phyloP scores from a whole-genome alignment of 305 asterid genomes.

The Fraxinus platypoda region DNA sequence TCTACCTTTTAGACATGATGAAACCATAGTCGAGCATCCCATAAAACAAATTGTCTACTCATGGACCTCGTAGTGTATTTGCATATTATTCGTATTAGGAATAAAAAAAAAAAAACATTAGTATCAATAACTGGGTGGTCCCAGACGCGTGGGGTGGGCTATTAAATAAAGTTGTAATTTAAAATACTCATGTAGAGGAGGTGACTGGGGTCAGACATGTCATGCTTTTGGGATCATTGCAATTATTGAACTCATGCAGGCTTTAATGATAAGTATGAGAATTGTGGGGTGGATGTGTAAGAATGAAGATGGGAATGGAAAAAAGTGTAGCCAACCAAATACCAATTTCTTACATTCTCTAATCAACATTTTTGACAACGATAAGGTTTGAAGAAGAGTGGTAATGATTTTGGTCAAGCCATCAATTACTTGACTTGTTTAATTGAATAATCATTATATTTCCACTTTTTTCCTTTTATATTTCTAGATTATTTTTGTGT shows the following conservation, averaged over 20 bases:
- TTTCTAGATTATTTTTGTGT: neutral
- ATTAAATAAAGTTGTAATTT: slow-evolving; percentile 22
- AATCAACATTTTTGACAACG: slow-evolving; percentile 18
- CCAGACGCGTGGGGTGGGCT: slow-evolving; percentile 40
- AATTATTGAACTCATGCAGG: slow-evolving; percentile 53
- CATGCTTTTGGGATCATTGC: slow-evolving; percentile 58
- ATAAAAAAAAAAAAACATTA: neutral
- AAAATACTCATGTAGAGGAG: slow-evolving; percentile 17
- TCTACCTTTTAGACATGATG: neutral
- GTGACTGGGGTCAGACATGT: slow-evolving; percentile 34
- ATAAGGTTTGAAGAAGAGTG: slow-evolving; percentile 11
- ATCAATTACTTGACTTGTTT: neutral
- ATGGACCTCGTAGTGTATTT: neutral
- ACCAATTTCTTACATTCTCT: neutral
- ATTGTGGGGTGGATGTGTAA: neutral
- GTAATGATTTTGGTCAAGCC: slow-evolving; percentile 25
- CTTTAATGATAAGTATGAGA: slow-evolving; percentile 30
- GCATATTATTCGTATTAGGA: neutral
- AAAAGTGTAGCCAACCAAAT: neutral
- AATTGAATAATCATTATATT: slow-evolving; percentile 16
- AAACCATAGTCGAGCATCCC: neutral
- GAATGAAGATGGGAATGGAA: neutral
- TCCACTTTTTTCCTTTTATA: neutral
- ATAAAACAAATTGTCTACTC: neutral
- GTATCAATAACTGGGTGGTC: slow-evolving; percentile 21